These are phyloP conservation scores for Paralagenidium karlingii DNA, from an alignment of 352 stramenopile species.

Conservation along the genomic window DNA sequence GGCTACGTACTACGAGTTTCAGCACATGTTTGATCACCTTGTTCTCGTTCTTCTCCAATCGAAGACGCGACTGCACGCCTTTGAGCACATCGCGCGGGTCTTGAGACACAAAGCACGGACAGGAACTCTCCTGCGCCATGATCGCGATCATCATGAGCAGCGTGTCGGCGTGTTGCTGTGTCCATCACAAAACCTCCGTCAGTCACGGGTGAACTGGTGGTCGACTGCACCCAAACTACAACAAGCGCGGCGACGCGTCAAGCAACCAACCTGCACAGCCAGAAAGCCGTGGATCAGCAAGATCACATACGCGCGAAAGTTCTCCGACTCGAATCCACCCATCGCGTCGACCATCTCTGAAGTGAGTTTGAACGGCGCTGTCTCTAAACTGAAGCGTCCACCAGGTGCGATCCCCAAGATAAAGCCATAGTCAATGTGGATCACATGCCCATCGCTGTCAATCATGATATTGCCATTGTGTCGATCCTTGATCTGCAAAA, in stretches of 20 bases:
- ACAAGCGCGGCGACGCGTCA: too few species aligned
- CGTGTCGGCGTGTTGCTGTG: constrained; percentile 82
- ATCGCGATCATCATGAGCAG: constrained; percentile 96
- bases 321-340: constrained; percentile 82
- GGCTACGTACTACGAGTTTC: constrained; percentile 78
- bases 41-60: constrained; percentile 65
- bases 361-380: constrained; percentile 97
- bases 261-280: constrained; percentile 76
- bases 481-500: constrained; percentile 97
- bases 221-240: neutral
- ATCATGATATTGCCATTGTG: constrained; percentile 99
- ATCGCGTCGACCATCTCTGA: constrained; percentile 97
- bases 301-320: constrained; percentile 96
- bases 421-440: constrained; percentile 99
- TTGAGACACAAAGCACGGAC: constrained; percentile 90
- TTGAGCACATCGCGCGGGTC: constrained; percentile 63
- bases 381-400: constrained; percentile 91
- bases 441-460: constrained; percentile 92
- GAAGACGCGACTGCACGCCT: constrained; percentile 66
- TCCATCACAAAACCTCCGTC: constrained; percentile 4
- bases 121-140: constrained; percentile 92
- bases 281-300: constrained; percentile 96
- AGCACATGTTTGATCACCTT: constrained; percentile 85
- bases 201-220: neutral
- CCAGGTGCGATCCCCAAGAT: constrained; percentile 95